Base-by-base conservation (phyloP, 768 basidiomycete species). In the Panaeolus papilionaceus region DNA sequence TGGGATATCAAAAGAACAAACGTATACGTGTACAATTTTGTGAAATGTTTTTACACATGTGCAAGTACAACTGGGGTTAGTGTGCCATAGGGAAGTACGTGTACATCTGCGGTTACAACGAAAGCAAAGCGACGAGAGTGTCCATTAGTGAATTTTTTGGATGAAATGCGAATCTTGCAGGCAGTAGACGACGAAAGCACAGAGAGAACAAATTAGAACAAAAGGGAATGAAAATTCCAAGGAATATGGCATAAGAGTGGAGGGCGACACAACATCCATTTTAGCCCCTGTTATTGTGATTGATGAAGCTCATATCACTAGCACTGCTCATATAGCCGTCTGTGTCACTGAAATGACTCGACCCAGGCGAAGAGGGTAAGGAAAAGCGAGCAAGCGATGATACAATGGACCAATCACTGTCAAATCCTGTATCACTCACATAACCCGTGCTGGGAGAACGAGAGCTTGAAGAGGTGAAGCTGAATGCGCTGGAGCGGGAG, bases 391-490 rank as follows among this genome's bases (percentile, higher is more conserved):
- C 54, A 7, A 58, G 54, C 6, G 54, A 58, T 37, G 54, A 58
- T 33, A 58, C 28, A 12, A 58, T 33, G 28, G 54, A 58, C 68
- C 68, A 69, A 37, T 69, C 68, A 47, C 65, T 69, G 18, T 69
- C 68, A 37, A 64, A 63, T 8, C 68, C 65, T 63, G 65, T 66
- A 54, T 69, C 65, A n/a, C 64, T 65, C 9, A 62, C 62, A n/a
- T 54, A 18, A 11, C 51, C n/a, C 16, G 28, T 40, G 38, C 38
- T 38, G 6, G 7, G 20, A 23, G 33, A 18, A 38, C 18, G 38
- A 42, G 26, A n/a, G 4, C 49, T 38, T 23, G 65, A 38, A 23
- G 16, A 38, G 28, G 38, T 9, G 20, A 20, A 20, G 20, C 42
- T 51, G 6, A 37, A 49, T 12, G 20, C 8, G 28, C 38, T 18